Base-by-base conservation (phyloP, 768 basidiomycete species). In the Boletus vermiculosoides region DNA sequence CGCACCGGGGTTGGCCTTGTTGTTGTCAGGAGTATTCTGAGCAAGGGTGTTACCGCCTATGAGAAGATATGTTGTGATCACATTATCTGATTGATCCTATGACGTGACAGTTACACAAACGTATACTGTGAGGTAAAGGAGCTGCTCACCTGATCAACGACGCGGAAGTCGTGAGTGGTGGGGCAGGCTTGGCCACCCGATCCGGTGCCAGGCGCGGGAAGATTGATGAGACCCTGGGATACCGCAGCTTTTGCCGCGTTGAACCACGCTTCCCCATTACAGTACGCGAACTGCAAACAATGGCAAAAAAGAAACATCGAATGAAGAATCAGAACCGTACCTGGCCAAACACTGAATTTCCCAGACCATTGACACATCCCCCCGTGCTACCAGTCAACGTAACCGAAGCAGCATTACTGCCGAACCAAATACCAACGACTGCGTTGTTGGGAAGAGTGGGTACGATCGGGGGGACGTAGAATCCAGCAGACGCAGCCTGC, bases 81-180 rank as follows among this genome's bases (percentile, higher is more conserved):
- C 58, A 15, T 68, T 68, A 33, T 68, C 67, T 16, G 67, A 68
- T 63, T 65, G 67, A 58, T 68, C 67, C 68, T 68, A 33, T 23
- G 48, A 25, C 6, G 30, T 40, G 33, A 20, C 3, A 6, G 33
- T 61, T 39, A 55, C 20, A 30, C 10, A 30, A 52, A 30, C 6
- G 16, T 18, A 16, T 46, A 6, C 8, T 11, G 34, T 22, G 15
- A 44, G 9, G 23, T 3, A 25, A 50, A 16, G 23, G 5, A 42
- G 20, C 15, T 22, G 12, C 55, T 47, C 28, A 25, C 67, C 59
- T 68, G 68, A 36, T 68, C 67, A 34, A 68, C 68, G 5, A 68
- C 45, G 20, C 67, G 68, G 47, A 68, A 68, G 34, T 68, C 67
- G 28, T 49, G 67, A 20, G 69, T 66, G 20, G 66, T 66, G 6